Evolutionary conservation across 192 early-diverging fungal species (phyloP).

Genomic region (Coemansia sp.): DNA sequence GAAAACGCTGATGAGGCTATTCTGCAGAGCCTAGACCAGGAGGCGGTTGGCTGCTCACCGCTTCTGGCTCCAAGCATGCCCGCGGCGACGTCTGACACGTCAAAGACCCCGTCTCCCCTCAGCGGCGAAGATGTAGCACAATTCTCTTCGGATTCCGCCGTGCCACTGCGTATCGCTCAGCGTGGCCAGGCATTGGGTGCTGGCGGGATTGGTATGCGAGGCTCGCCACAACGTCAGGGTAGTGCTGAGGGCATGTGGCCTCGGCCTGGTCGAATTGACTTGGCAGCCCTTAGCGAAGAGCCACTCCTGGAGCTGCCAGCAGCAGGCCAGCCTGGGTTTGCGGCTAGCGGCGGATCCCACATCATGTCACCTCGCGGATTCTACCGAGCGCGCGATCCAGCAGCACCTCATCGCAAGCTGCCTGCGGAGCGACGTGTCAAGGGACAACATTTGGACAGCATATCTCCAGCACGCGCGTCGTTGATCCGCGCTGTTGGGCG

Average conservation of each 20-base stretch:
- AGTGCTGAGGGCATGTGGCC: slow-evolving; percentile 9
- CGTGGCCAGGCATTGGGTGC: slow-evolving; percentile 24
- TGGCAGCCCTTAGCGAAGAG: slow-evolving; percentile 31
- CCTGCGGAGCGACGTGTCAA: slow-evolving; percentile 13
- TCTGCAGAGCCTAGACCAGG: slow-evolving; percentile 40
- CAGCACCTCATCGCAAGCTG: slow-evolving; percentile 45
- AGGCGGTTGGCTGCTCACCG: background rate
- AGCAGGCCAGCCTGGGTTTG: slow-evolving; percentile 6
- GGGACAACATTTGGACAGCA: slow-evolving; percentile 12
- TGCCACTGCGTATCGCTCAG: slow-evolving; percentile 20
- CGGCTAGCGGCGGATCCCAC: slow-evolving; percentile 4
- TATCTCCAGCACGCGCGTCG: slow-evolving; percentile 53
- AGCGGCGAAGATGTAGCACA: slow-evolving; percentile 25
- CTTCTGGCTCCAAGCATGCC: slow-evolving; percentile 3
- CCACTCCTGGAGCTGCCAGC: slow-evolving; percentile 3
- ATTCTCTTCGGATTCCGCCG: slow-evolving; percentile 7
- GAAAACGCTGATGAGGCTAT: slow-evolving; percentile 51
- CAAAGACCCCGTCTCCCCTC: slow-evolving; percentile 13
- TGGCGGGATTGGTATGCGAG: slow-evolving; percentile 7
- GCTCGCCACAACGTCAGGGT: slow-evolving; percentile 14
- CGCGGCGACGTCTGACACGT: slow-evolving; percentile 1
- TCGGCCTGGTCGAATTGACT: slow-evolving; percentile 16
- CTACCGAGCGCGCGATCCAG: slow-evolving; percentile 55
- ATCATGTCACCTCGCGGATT: slow-evolving; percentile 41
- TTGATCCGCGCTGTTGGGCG: slow-evolving; percentile 54